These are phyloP conservation scores for Pittosporum tobira DNA, from an alignment of 129 eudicot species.

Conservation along the genomic window DNA sequence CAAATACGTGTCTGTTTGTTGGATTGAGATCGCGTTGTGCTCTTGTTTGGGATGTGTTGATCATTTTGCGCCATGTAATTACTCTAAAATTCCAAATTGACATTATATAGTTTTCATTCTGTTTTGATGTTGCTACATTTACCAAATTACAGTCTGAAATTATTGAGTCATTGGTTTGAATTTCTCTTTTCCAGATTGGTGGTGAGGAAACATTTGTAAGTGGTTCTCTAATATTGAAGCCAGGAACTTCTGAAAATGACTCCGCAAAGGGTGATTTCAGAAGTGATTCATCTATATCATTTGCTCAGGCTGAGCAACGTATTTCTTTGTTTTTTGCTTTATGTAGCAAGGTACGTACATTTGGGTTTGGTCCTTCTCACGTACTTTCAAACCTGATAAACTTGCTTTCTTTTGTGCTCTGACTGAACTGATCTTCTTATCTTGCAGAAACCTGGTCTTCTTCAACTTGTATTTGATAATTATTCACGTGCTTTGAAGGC, in stretches of 20 bases:
- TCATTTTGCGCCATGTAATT: background rate
- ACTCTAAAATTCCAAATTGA: background rate
- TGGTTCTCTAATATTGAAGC: conserved; percentile 65
- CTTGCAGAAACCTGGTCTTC: conserved; percentile 80
- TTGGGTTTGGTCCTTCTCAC: no score
- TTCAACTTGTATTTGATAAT: conserved; percentile 72
- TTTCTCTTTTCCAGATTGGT: conserved; percentile 33
- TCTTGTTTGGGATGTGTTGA: background rate
- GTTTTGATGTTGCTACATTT: no score
- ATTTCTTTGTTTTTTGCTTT: conserved; percentile 86
- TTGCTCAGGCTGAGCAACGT: conserved; percentile 58
- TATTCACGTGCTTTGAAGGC: conserved; percentile 61
- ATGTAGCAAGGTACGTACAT: conserved; percentile 73
- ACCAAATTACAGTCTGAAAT: background rate
- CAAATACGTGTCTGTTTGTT: background rate
- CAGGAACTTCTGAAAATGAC: conserved; percentile 41
- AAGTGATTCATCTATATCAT: conserved; percentile 40
- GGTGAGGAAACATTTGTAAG: conserved; percentile 70
- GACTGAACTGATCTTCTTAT: background rate
- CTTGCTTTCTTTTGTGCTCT: background rate
- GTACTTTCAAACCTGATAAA: conserved; percentile 4
- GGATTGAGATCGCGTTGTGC: background rate
- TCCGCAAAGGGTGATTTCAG: conserved; percentile 27
- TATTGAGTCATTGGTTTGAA: background rate
- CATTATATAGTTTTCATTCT: background rate